Conservation (phyloP, 2,329 filamentous ascomycete species). For the Fusarium sp. region DNA sequence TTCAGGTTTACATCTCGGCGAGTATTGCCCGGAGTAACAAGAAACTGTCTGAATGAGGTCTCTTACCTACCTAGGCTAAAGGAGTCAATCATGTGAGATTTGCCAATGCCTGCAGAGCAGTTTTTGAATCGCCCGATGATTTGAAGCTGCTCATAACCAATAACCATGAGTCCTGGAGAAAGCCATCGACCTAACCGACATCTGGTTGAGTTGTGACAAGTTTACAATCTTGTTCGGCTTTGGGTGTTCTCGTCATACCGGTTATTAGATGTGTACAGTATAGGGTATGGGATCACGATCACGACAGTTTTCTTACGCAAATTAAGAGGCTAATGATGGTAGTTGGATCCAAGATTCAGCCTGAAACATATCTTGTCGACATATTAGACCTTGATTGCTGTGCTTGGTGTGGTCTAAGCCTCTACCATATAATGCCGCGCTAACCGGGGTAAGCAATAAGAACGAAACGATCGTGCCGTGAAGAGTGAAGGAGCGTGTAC, state of each 20-base stretch:
- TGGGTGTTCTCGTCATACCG: not conserved
- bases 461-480: not conserved
- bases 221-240: not conserved
- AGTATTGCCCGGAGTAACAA: constrained; percentile 9
- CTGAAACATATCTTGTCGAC: not conserved
- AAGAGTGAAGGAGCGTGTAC: constrained; percentile 1
- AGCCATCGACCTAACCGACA: too few species aligned
- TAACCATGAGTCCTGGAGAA: not conserved
- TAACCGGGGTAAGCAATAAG: constrained; percentile 15
- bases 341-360: not conserved
- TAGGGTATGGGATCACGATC: not conserved
- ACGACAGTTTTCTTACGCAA: not conserved
- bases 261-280: too few species aligned
- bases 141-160: not conserved
- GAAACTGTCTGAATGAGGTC: not conserved
- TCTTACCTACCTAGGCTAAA: constrained; percentile 37
- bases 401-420: constrained; percentile 7
- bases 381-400: not conserved
- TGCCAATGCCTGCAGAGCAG: not conserved
- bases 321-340: not conserved
- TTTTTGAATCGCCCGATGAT: not conserved
- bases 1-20: constrained; percentile 32
- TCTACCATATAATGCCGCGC: not conserved
- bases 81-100: not conserved
- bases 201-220: not conserved